phyloP scores from a whole-genome alignment of 2,329 filamentous ascomycete species.

The Nannizziopsis barbatae region DNA sequence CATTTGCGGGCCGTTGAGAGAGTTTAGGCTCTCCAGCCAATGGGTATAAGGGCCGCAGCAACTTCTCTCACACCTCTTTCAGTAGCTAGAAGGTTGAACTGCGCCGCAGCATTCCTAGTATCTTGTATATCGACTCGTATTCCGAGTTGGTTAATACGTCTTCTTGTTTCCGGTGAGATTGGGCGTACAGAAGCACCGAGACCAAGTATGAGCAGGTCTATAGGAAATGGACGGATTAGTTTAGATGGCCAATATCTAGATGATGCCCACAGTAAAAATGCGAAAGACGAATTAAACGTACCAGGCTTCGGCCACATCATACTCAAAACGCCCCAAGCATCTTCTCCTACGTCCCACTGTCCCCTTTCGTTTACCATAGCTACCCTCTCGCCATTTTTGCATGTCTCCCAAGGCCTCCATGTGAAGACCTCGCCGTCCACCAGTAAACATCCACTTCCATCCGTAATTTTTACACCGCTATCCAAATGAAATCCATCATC shows the following conservation, averaged over 20 bases:
- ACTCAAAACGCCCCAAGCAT: constrained; percentile 63
- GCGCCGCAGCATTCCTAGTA: constrained; percentile 83
- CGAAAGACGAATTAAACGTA: constrained; percentile 35
- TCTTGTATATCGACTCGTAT: constrained; percentile 82
- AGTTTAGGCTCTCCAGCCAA: constrained; percentile 7
- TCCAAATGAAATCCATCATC: constrained; percentile 77
- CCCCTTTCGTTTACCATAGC: constrained; percentile 61
- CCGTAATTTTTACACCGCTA: constrained; percentile 60
- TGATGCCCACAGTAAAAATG: not conserved
- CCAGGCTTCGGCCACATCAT: constrained; percentile 81
- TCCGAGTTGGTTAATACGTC: constrained; percentile 62
- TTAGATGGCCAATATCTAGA: constrained; percentile 8
- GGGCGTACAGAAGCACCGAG: constrained; percentile 66
- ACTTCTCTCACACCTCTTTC: constrained; percentile 78
- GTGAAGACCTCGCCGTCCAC: constrained; percentile 77
- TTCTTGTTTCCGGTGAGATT: constrained; percentile 61
- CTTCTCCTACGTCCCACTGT: constrained; percentile 63
- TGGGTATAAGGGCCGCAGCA: constrained; percentile 75
- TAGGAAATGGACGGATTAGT: not conserved
- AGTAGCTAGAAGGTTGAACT: constrained; percentile 91
- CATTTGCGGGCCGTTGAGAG: not conserved
- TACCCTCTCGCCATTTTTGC: constrained; percentile 29
- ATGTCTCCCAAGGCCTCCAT: constrained; percentile 69
- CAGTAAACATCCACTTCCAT: constrained; percentile 62
- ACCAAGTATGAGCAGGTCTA: constrained; percentile 82